Base-by-base conservation (phyloP, 2,329 filamentous ascomycete genomes). In the Botrytis sinoallii region DNA sequence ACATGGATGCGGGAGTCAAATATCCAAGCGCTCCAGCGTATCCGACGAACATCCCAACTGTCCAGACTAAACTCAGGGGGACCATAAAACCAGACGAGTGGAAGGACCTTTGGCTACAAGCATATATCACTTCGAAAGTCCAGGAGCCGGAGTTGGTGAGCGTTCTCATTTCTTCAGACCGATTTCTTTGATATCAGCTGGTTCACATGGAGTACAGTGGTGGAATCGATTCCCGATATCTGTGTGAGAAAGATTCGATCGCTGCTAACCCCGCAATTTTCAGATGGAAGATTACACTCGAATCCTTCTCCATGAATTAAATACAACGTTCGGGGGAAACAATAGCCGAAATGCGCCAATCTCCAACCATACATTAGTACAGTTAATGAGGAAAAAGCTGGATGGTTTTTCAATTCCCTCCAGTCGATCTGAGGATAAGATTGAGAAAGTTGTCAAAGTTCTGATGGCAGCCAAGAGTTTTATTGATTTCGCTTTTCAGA, bases 141-240 rank as follows among this genome's bases (percentile, higher is more conserved):
- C 48, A 55, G 12, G 65, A 38, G 65, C 44, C 65, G 7, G 29
- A n/a, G 3, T 38, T 67, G 48, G 65, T 67, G 32, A 67, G 64
- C 3, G 7, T 32, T 57, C 1, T 32, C 3, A 18, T 29, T 57
- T 4, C 55, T 14, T 57, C n/a, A 16, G n/a, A 9, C n/a, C 12
- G 5, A 55, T 32, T 25, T 57, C 25, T 29, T 29, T 3, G n/a
- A 29, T 12, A 57, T 57, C 25, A 55, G 22, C 10, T 22, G 25
- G 9, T n/a, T n/a, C 48, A 55, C 10, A 55, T 55, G 48, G 12
- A n/a, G 12, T n/a, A 32, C 7, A 60, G 20, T 35, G 1, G 6
- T 38, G 1, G 10, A 60, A 10, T 60, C 18, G 10, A 38, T 18
- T 55, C 25, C 48, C 14, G 25, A n/a, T 29, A 29, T n/a, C 16